Conservation (phyloP, 1,284 basidiomycete species). For the Apiotrichum siamense region DNA sequence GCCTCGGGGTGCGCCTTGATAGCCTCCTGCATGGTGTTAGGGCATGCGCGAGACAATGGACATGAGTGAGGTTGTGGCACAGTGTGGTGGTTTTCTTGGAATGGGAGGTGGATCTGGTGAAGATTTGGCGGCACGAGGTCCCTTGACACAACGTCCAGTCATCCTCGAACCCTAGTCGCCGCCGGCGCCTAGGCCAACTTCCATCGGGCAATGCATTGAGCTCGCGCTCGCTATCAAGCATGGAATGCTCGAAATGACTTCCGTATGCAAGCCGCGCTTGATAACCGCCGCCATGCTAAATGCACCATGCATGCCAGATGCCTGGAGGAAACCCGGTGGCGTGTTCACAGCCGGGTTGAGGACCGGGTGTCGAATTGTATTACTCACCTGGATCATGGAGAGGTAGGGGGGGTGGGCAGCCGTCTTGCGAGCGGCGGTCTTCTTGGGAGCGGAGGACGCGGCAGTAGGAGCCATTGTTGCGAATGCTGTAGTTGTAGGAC, state of each 20-base stretch:
- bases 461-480: conserved; percentile 40
- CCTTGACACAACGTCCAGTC: no score
- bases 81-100: no score
- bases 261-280: neutral
- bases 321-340: neutral
- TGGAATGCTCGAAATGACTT: conserved; percentile 1
- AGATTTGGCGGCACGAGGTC: no score
- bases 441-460: conserved; percentile 28
- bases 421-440: conserved; percentile 36
- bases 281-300: neutral
- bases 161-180: no score
- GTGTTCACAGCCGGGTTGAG: neutral
- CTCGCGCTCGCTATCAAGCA: no score
- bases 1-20: conserved; percentile 69
- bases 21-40: conserved; percentile 55
- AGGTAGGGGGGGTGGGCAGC: conserved; percentile 48
- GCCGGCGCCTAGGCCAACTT: no score
- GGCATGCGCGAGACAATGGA: neutral
- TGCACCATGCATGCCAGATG: no score
- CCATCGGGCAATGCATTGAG: no score
- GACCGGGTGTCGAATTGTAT: no score
- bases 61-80: no score
- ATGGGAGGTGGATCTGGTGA: no score
- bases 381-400: conserved; percentile 49
- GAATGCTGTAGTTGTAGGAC: neutral